Conservation (phyloP, 257 asterid genomes). For the Scutellaria barbata region DNA sequence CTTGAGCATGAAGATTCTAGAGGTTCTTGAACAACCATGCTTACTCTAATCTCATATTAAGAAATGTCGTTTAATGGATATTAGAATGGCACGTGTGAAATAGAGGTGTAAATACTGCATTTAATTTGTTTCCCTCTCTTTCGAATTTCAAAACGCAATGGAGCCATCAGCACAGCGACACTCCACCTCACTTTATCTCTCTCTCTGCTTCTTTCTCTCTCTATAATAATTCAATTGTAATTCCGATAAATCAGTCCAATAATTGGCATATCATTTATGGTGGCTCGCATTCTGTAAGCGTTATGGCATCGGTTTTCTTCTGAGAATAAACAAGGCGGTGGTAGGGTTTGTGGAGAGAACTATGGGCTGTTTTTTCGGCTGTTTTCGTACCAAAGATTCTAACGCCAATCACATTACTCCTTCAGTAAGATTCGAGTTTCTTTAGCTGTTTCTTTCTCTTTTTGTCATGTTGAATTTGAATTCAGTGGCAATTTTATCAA, state of each 20-base stretch:
- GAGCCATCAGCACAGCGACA: constrained; percentile 54
- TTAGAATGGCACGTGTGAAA: constrained; percentile 26
- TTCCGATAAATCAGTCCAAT: constrained; percentile 35
- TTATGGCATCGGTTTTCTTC: constrained; percentile 30
- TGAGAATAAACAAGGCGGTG: constrained; percentile 28
- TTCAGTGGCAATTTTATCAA: not conserved
- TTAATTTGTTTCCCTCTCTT: constrained; percentile 51
- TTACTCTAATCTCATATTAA: not conserved
- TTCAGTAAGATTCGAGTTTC: constrained; percentile 35
- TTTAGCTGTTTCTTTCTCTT: not conserved
- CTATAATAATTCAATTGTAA: constrained; percentile 31
- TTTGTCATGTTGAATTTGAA: constrained; percentile 13
- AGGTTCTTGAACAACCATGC: too few relatives aligned
- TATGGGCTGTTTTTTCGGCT: constrained; percentile 74
- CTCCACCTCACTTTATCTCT: constrained; percentile 36
- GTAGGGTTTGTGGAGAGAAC: constrained; percentile 36
- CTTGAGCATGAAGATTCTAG: too few relatives aligned
- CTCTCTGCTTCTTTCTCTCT: constrained; percentile 33
- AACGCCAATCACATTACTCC: constrained; percentile 26
- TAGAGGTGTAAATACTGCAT: constrained; percentile 12
- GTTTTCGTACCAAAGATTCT: constrained; percentile 61
- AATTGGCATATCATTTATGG: constrained; percentile 28
- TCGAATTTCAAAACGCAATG: constrained; percentile 68
- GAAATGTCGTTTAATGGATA: not conserved
- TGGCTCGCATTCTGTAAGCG: constrained; percentile 21